A percentile compares a stretch with the other conserved stretches of the same genome.
These are phyloP conservation scores for Rhizopus arrhizus DNA, from an alignment of 371 early-diverging fungal genomes.

Conservation along the genomic window DNA sequence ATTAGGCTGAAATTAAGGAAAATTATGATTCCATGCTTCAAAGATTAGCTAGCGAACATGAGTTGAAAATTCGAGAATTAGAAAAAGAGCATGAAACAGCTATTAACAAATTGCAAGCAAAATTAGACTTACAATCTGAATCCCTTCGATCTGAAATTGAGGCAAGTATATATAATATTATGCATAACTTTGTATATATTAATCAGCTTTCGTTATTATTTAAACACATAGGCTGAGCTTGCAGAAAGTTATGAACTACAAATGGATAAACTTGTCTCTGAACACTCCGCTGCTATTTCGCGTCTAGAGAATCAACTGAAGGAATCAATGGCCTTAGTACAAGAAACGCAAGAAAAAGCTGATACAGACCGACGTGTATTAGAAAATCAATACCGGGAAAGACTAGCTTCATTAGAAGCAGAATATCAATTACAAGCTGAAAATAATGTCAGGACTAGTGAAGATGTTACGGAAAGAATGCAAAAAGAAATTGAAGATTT, in stretches of 20 bases:
- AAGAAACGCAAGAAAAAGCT: slow-evolving; percentile 5
- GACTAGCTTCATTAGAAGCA: slow-evolving; percentile 12
- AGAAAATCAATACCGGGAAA: slow-evolving; percentile 22
- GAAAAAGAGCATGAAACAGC: slow-evolving; percentile 16
- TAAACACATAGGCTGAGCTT: slow-evolving; percentile 22
- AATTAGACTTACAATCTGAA: slow-evolving; percentile 21
- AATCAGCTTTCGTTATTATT: background rate
- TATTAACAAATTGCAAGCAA: slow-evolving; percentile 10
- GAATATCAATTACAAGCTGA: slow-evolving; percentile 17
- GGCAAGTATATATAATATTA: slow-evolving; percentile 11
- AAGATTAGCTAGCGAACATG: slow-evolving; percentile 20
- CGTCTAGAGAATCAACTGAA: slow-evolving; percentile 18
- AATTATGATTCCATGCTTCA: slow-evolving; percentile 17
- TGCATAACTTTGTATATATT: slow-evolving; percentile 2
- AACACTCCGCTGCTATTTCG: slow-evolving; percentile 19
- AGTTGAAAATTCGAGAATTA: slow-evolving; percentile 9
- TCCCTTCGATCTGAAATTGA: slow-evolving; percentile 22
- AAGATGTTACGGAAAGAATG: slow-evolving; percentile 32
- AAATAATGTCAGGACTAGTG: slow-evolving; percentile 36
- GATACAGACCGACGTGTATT: slow-evolving; percentile 11
- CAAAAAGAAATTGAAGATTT: slow-evolving; percentile 40
- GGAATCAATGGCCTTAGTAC: background rate
- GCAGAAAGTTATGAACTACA: slow-evolving; percentile 29
- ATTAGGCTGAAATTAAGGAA: slow-evolving; percentile 21
- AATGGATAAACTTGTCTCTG: slow-evolving; percentile 21